phyloP scores from a whole-genome alignment of 2,329 filamentous ascomycete genomes.

The Didymella keratinophila region DNA sequence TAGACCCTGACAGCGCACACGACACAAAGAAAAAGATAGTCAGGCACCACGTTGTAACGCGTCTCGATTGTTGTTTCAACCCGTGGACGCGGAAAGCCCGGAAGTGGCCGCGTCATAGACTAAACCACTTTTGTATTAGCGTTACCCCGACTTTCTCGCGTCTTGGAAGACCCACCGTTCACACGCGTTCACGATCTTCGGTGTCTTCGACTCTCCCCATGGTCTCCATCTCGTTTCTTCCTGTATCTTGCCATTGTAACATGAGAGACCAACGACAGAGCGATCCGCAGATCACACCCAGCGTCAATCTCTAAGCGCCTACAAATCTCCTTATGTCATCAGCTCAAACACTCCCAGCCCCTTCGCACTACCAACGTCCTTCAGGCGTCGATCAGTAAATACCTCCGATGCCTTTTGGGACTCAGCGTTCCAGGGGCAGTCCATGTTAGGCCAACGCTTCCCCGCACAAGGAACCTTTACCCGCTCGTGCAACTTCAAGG shows the following conservation, averaged over 20 bases:
- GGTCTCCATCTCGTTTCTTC: background rate
- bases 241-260: background rate
- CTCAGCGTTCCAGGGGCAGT: background rate
- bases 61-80: background rate
- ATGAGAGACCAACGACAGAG: background rate
- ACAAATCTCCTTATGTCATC: background rate
- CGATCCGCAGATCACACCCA: background rate
- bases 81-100: no score
- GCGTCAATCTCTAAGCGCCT: background rate
- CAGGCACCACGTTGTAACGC: no score
- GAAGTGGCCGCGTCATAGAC: background rate
- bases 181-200: background rate
- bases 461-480: constrained; percentile 4
- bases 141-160: background rate
- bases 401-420: background rate
- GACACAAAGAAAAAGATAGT: no score
- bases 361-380: background rate
- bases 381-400: background rate
- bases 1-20: no score
- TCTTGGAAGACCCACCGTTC: background rate
- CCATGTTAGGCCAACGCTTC: background rate
- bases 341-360: background rate
- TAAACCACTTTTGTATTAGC: background rate
- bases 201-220: background rate
- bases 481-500: background rate